Percentiles rank a stretch among this genome's conserved stretches.
These are phyloP conservation scores for Paramecium pentaurelia DNA, from an alignment of 73 alveolate species.

Conservation along the genomic window DNA sequence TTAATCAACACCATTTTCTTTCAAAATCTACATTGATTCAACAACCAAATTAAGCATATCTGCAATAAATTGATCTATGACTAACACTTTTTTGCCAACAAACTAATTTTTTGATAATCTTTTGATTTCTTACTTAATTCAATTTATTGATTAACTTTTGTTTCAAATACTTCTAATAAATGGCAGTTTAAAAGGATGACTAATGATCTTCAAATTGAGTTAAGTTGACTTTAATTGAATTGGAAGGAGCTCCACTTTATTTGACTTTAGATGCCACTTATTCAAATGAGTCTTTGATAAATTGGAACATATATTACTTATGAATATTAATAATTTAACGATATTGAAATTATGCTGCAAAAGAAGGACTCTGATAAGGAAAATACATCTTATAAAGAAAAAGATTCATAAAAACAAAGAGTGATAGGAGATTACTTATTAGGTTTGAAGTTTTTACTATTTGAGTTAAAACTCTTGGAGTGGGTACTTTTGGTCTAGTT, in stretches of 20 bases:
- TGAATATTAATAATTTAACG: neutral
- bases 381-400: neutral
- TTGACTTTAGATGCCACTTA: neutral
- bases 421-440: constrained; percentile 32
- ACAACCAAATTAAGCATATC: constrained; percentile 10
- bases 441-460: constrained; percentile 54
- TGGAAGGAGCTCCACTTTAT: neutral
- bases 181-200: neutral
- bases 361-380: neutral
- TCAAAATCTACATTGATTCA: neutral
- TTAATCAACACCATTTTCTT: constrained; percentile 23
- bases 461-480: constrained; percentile 57
- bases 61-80: constrained; percentile 20
- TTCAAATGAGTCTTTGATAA: neutral
- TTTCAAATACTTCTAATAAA: neutral
- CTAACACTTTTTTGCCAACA: constrained; percentile 11
- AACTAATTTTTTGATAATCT: neutral
- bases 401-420: neutral
- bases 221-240: neutral
- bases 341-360: neutral
- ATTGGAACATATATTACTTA: neutral
- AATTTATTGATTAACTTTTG: constrained; percentile 8
- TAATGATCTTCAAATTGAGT: neutral
- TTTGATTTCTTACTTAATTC: neutral
- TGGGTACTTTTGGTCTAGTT: constrained; percentile 60